Percentiles rank a stretch among this genome's conserved stretches.
Evolutionary conservation across 1,139 yeast genomes (phyloP).

Genomic region (Ogataea hybrid): DNA sequence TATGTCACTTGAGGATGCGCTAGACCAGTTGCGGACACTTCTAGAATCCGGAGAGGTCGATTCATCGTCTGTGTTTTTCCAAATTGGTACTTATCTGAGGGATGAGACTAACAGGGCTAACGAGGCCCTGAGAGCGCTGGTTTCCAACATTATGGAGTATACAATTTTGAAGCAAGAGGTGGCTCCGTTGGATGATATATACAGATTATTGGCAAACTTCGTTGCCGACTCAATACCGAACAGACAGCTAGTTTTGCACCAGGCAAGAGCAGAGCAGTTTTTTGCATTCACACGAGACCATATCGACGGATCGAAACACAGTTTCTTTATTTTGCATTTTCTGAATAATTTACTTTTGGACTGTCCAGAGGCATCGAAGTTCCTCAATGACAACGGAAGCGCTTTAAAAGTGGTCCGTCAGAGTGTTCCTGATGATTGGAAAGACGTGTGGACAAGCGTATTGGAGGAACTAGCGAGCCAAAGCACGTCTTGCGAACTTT

Average conservation of each 20-base stretch:
- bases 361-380: neutral
- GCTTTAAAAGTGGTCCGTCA: neutral
- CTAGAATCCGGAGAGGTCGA: no score
- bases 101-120: constrained; percentile 4
- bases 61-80: no score
- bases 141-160: constrained; percentile 9
- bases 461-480: constrained; percentile 9
- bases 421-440: neutral
- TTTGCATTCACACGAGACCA: constrained; percentile 1
- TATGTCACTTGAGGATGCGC: constrained; percentile 1
- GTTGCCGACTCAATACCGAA: constrained; percentile 24
- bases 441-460: constrained; percentile 2
- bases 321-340: constrained; percentile 13
- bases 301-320: neutral
- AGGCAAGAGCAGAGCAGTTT: neutral
- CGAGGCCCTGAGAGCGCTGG: constrained; percentile 1
- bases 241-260: constrained; percentile 7
- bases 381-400: neutral
- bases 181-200: constrained; percentile 7
- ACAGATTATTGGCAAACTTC: constrained; percentile 22
- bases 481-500: neutral
- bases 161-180: constrained; percentile 4
- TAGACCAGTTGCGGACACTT: neutral
- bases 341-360: constrained; percentile 15
- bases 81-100: constrained; percentile 1